phyloP scores from a whole-genome alignment of 176 grass and related monocot species.

The Aegilops speltoides region DNA sequence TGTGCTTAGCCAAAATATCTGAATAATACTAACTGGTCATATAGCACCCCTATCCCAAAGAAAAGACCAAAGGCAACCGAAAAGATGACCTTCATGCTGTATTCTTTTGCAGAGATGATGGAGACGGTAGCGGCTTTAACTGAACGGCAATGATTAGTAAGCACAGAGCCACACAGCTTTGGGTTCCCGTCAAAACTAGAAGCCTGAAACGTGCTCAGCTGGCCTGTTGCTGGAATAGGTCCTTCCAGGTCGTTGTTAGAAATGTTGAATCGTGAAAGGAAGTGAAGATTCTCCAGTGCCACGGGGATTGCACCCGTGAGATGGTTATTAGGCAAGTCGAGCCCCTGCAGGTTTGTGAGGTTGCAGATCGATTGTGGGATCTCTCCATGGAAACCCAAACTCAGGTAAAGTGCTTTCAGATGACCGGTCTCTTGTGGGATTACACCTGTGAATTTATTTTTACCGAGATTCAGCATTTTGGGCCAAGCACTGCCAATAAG shows the following conservation, averaged over 20 bases:
- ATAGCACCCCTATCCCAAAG: background rate
- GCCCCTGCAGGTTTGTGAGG: conserved; percentile 6
- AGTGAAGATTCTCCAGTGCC: background rate
- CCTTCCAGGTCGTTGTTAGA: conserved; percentile 31
- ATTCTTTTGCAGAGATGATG: background rate
- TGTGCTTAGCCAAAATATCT: background rate
- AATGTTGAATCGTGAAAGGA: conserved; percentile 14
- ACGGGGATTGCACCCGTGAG: conserved; percentile 2
- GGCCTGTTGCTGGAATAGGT: conserved; percentile 2
- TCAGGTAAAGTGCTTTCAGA: background rate
- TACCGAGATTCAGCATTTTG: background rate
- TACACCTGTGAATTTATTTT: background rate
- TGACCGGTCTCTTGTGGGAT: background rate
- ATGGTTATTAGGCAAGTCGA: conserved; percentile 19
- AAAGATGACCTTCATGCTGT: background rate
- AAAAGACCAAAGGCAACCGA: background rate
- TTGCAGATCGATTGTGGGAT: conserved; percentile 9
- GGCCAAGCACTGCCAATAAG: background rate
- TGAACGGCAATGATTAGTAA: background rate
- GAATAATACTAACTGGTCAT: background rate
- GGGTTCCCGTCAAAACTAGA: conserved; percentile 21
- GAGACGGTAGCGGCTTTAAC: background rate
- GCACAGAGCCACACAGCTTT: background rate
- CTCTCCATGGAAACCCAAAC: background rate
- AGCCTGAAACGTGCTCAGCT: conserved; percentile 13